Percentiles rank a stretch among this genome's conserved stretches.
Evolutionary conservation across 139 green algal genomes (phyloP).

Genomic region (Picochlorum costavermella): DNA sequence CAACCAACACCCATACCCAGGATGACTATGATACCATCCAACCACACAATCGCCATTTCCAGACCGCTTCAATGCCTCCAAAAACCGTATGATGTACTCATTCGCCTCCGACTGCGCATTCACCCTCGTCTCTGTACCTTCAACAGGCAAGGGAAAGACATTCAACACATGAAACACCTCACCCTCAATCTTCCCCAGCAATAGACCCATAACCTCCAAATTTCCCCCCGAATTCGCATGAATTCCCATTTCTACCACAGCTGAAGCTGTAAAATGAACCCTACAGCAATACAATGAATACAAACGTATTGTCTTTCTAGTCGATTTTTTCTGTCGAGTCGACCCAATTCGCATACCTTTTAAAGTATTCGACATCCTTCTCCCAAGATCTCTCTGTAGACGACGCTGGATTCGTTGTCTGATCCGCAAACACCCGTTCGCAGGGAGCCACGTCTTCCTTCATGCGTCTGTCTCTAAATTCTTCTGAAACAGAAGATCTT

Average conservation of each 20-base stretch:
- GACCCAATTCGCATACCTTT: constrained; percentile 33
- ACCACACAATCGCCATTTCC: constrained; percentile 87
- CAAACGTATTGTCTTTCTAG: no score
- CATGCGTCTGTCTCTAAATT: not conserved
- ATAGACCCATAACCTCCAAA: constrained; percentile 96
- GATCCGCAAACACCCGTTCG: not conserved
- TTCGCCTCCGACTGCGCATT: constrained; percentile 86
- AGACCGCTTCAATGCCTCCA: constrained; percentile 48
- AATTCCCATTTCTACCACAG: constrained; percentile 96
- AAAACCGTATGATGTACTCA: constrained; percentile 94
- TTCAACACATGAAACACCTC: constrained; percentile 90
- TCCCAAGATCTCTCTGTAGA: constrained; percentile 66
- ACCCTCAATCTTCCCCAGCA: constrained; percentile 50
- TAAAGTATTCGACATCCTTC: constrained; percentile 82
- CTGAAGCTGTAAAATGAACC: constrained; percentile 85
- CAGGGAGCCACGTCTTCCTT: not conserved
- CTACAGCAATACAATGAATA: constrained; percentile 30
- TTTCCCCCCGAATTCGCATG: constrained; percentile 86
- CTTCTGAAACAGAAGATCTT: no score
- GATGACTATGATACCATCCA: constrained; percentile 98
- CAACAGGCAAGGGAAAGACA: constrained; percentile 91
- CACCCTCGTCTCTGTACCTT: constrained; percentile 95
- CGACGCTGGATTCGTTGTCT: not conserved
- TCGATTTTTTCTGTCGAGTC: no score
- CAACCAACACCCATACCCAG: constrained; percentile 98